Base-by-base conservation (phyloP, 306 rosid species). In the Vicia faba region DNA sequence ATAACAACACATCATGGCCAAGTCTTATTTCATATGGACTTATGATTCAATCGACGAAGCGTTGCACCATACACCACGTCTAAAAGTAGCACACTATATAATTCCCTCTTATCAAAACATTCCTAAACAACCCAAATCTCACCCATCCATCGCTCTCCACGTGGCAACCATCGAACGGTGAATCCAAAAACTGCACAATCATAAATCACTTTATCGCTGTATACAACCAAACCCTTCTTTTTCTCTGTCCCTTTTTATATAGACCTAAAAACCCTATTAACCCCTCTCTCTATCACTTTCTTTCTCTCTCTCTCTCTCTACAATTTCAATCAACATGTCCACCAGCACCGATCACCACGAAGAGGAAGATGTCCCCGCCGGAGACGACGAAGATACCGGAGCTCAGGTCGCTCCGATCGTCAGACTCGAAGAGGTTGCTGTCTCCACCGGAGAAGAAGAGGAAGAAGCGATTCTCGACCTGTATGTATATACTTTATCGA, bases 331-430 rank as follows among this genome's bases (percentile, higher is more conserved):
- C 43, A 38, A 40, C 4, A 88, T 88, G 95, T 83, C 96, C 11
- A 14, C 64, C 2, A 82, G 75, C 84, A 60, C 72, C 73, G 87
- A 86, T n/a, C 97, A 81, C 76, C 80, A 86, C 61, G 88, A 85
- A 35, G 95, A 86, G 11, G 97, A 86, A 25, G 96, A 83, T 9
- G 83, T 83, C 45, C 87, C 85, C 48, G 87, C 89, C 71, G 96
- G 82, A 26, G 96, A 91, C 0, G 97, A 91, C 40, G 97, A 91
- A 50, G 97, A 91, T 67, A 91, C 97, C n/a, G 96, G 97, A 25
- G 97, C 97, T 59, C 89, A 86, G 29, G 88, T 91, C 10, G 97
- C 91, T 19, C 96, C 97, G 58, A 88, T 91, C 84, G 91, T 91
- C 74, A 75, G 68, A 78, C 95, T 91, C 12, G 91, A 91, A 67